Conservation (phyloP, 2,329 filamentous ascomycete species). For the Arthroderma sp. region DNA sequence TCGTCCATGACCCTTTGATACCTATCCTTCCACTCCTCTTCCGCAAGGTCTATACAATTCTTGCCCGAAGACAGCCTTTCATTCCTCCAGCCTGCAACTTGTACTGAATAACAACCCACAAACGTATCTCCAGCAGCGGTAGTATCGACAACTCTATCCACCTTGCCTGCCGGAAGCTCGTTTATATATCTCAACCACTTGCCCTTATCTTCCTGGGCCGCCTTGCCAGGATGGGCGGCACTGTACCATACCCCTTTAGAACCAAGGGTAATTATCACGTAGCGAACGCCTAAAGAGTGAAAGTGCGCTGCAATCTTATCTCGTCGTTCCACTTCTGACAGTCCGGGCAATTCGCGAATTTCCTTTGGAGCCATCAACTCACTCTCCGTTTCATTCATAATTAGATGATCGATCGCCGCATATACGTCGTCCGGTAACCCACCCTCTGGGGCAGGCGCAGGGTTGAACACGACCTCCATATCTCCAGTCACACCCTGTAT, state of each 20-base stretch:
- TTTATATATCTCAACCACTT: conserved; percentile 18
- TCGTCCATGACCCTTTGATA: conserved; percentile 34
- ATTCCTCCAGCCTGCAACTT: conserved; percentile 44
- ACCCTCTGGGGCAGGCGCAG: conserved; percentile 70
- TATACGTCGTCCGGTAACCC: conserved; percentile 55
- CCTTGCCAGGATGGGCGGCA: conserved; percentile 36
- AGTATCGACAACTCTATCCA: conserved; percentile 68
- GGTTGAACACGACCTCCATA: conserved; percentile 66
- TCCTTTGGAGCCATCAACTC: conserved; percentile 51
- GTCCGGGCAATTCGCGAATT: conserved; percentile 16
- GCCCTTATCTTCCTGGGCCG: conserved; percentile 21
- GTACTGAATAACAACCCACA: conserved; percentile 72
- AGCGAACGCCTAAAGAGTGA: conserved; percentile 54
- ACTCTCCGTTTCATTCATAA: conserved; percentile 87
- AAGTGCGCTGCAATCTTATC: conserved; percentile 50
- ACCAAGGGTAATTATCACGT: conserved; percentile 75
- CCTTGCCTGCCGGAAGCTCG: conserved; percentile 50
- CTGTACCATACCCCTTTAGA: conserved; percentile 61
- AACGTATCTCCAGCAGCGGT: conserved; percentile 93
- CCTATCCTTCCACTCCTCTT: conserved; percentile 22
- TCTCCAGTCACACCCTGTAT: conserved; percentile 22
- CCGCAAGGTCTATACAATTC: conserved; percentile 33
- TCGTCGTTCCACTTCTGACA: conserved; percentile 32
- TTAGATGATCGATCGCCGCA: conserved; percentile 56
- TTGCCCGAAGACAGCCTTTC: conserved; percentile 35